Conservation (phyloP, 1,139 yeast genomes). For the Yamadazyma taylorii region DNA sequence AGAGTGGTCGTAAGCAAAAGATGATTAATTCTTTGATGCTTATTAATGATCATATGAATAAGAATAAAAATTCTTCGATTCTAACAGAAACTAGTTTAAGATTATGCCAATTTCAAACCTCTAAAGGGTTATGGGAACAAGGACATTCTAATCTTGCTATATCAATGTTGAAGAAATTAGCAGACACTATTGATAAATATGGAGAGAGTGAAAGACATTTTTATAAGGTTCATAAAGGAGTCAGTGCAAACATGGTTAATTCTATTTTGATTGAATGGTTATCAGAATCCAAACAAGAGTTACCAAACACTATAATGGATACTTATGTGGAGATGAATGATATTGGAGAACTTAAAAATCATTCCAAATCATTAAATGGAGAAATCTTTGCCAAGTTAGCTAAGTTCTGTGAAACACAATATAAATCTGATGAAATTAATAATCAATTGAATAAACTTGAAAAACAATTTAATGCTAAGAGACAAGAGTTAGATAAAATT, state of each 20-base stretch:
- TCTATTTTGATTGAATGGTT: conserved; percentile 72
- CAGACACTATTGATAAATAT: conserved; percentile 1
- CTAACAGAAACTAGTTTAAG: neutral
- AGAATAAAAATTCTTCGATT: conserved; percentile 3
- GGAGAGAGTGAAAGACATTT: neutral
- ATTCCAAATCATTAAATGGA: conserved; percentile 4
- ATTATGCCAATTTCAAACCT: conserved; percentile 47
- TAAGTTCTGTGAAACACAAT: conserved; percentile 71
- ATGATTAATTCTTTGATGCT: conserved; percentile 50
- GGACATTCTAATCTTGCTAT: conserved; percentile 57
- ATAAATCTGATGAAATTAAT: conserved; percentile 42
- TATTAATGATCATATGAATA: conserved; percentile 37
- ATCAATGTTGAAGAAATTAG: conserved; percentile 39
- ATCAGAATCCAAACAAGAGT: conserved; percentile 66
- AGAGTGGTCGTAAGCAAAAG: conserved; percentile 40
- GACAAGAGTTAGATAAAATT: conserved; percentile 49
- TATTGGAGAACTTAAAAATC: conserved; percentile 6
- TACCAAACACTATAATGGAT: conserved; percentile 56
- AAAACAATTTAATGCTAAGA: conserved; percentile 37
- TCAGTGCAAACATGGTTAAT: conserved; percentile 20
- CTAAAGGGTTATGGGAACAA: conserved; percentile 60
- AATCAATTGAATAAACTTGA: conserved; percentile 46
- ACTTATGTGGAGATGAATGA: conserved; percentile 53
- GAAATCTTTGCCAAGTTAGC: conserved; percentile 43
- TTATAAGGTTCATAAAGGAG: conserved; percentile 1